Evolutionary conservation across 306 rosid species (phyloP).

Genomic region (Malus asiatica): DNA sequence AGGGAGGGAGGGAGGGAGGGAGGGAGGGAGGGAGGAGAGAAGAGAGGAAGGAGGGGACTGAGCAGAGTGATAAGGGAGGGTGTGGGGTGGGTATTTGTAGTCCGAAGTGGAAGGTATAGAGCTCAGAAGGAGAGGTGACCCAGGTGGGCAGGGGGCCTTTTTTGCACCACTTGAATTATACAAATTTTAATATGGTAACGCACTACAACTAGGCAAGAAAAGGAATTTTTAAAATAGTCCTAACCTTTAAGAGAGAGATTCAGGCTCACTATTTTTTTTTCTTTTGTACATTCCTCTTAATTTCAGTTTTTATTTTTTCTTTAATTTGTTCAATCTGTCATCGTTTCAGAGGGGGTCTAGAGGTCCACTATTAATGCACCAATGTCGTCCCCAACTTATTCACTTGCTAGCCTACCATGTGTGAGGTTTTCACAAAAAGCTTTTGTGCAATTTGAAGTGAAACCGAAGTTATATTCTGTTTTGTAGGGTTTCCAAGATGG

Average conservation of each 20-base stretch:
- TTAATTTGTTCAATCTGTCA: neutral
- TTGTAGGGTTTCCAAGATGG: no score
- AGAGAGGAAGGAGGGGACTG: constrained; percentile 10
- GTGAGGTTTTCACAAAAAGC: no score
- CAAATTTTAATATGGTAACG: constrained; percentile 34
- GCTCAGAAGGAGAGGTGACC: constrained; percentile 15
- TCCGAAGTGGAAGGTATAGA: constrained; percentile 29
- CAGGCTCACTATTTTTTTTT: no score
- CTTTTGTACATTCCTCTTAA: no score
- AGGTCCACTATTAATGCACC: no score
- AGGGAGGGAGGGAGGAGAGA: neutral
- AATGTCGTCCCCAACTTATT: no score
- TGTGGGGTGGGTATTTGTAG: constrained; percentile 67
- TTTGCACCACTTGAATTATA: constrained; percentile 48
- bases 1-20: neutral
- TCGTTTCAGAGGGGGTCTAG: no score
- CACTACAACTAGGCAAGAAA: constrained; percentile 1
- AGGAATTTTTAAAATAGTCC: neutral
- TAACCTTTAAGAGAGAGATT: no score
- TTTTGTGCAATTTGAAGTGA: no score
- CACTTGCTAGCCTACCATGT: no score
- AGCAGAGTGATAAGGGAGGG: constrained; percentile 38
- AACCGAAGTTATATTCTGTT: no score
- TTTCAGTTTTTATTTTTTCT: no score
- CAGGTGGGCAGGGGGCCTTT: constrained; percentile 17